Evolutionary conservation across 495 filamentous ascomycete genomes (phyloP).

Genomic region (Penicillium canariense): DNA sequence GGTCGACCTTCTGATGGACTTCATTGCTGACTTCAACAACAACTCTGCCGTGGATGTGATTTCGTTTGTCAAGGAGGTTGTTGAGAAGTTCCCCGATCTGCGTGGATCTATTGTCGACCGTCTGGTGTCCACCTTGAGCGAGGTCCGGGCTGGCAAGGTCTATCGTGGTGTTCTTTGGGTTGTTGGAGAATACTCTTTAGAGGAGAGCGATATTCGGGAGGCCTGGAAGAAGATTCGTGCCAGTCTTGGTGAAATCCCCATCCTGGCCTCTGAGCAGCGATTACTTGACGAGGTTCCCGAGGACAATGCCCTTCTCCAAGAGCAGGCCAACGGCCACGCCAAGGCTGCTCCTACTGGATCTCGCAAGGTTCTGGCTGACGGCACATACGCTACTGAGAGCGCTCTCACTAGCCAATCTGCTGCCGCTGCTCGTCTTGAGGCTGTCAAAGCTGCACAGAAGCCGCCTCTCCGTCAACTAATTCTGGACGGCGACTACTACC

Average conservation of each 20-base stretch:
- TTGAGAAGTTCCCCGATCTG: slow-evolving; percentile 94
- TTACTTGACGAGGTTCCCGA: slow-evolving; percentile 79
- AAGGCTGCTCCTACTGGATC: slow-evolving; percentile 80
- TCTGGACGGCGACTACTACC: slow-evolving; percentile 94
- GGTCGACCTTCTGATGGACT: slow-evolving; percentile 97
- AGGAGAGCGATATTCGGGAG: slow-evolving; percentile 90
- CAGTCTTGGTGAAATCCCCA: slow-evolving; percentile 95
- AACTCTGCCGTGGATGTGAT: slow-evolving; percentile 97
- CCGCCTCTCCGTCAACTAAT: slow-evolving; percentile 94
- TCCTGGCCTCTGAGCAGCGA: slow-evolving; percentile 91
- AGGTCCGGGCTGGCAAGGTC: slow-evolving; percentile 95
- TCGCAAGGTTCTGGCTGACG: slow-evolving; percentile 89
- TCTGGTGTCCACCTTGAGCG: slow-evolving; percentile 84
- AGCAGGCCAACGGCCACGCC: slow-evolving; percentile 79
- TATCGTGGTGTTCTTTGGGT: slow-evolving; percentile 97
- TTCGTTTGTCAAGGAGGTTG: slow-evolving; percentile 97
- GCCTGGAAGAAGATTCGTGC: slow-evolving; percentile 96
- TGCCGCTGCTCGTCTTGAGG: slow-evolving; percentile 86
- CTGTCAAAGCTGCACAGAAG: slow-evolving; percentile 95
- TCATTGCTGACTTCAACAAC: slow-evolving; percentile 98
- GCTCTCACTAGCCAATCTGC: slow-evolving; percentile 91
- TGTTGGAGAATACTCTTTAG: slow-evolving; percentile 93
- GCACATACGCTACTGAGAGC: slow-evolving; percentile 95
- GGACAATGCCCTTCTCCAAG: slow-evolving; percentile 59
- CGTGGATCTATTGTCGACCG: slow-evolving; percentile 82